Evolutionary conservation across 768 basidiomycete species (phyloP), one percentile per base, ranked within the genome.

Genomic region (Panellus pusillus): DNA sequence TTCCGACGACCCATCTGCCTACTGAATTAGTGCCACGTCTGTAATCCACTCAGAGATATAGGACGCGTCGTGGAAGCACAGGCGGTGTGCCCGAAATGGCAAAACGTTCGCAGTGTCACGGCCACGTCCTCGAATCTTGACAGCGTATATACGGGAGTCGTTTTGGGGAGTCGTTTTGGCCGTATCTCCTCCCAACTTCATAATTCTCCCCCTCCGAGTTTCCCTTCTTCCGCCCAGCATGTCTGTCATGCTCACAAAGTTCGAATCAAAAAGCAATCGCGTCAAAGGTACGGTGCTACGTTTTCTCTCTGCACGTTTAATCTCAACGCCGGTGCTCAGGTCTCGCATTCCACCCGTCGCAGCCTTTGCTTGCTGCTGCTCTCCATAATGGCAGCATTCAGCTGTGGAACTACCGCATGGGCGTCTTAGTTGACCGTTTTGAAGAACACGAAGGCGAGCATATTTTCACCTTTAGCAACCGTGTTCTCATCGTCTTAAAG

Each of bases 321-420:
- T 44, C 51, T 58, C 43, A 55, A 52, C 60, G 28, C 50, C 60
- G 42, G 43, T 37, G 31, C 58, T 51, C 61, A 91, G 91, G 91
- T 54, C 89, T 93, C 67, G 89, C 93, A 64, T 93, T n/a, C 65
- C 93, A 98, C 70, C 97, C 97, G 28, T 91, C 93, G 20, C 92
- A 93, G 66, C 96, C 97, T 20, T 77, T 99, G 29, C 88, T 99
- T 52, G 97, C 96, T 27, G 96, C 97, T 27, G 89, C 93, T 11
- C 78, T 99, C 55, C 96, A 99, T 73, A 97, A 95, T 77, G 96
- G 97, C 40, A 96, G 93, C 61, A 92, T 98, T 29, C 97, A 99
- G 70, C 72, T 98, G 39, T 99, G 97, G 97, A 98, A 99, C 71
- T 99, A 98, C 72, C 91, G 97, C 52, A 99, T 98, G 97, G 97